Conservation (phyloP, 192 early-diverging fungal species). For the Chytriomyces confervae region DNA sequence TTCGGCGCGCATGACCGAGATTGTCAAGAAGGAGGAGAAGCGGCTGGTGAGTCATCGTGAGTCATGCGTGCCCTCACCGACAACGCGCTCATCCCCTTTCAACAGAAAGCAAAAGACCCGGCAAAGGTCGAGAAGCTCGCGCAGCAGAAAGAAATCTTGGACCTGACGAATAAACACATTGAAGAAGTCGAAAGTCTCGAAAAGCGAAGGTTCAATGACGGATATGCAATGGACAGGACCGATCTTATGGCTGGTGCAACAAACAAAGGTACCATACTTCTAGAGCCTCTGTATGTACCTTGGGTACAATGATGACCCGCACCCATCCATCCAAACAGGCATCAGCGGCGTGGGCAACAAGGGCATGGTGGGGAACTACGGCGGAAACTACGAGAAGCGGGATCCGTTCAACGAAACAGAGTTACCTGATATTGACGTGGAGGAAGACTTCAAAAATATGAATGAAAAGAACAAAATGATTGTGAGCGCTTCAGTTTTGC, state of each 20-base stretch:
- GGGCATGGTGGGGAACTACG: constrained; percentile 30
- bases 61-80: no score
- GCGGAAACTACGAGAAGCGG: constrained; percentile 38
- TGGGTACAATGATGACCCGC: background rate
- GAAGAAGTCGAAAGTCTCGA: constrained; percentile 68
- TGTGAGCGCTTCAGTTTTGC: constrained; percentile 35
- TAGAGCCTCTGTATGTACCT: background rate
- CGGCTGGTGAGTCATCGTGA: constrained; percentile 51
- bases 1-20: constrained; percentile 45
- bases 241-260: constrained; percentile 52
- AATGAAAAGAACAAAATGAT: constrained; percentile 60
- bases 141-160: constrained; percentile 58
- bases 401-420: constrained; percentile 58
- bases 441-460: constrained; percentile 64
- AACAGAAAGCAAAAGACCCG: constrained; percentile 51
- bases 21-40: constrained; percentile 59
- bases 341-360: constrained; percentile 32
- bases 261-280: constrained; percentile 19
- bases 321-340: background rate
- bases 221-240: constrained; percentile 44
- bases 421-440: constrained; percentile 68
- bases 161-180: constrained; percentile 59
- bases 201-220: constrained; percentile 59
- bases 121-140: constrained; percentile 44
- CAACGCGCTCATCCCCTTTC: no score